phyloP scores from a whole-genome alignment of 2,329 filamentous ascomycete species.

The Fusarium tupiense region DNA sequence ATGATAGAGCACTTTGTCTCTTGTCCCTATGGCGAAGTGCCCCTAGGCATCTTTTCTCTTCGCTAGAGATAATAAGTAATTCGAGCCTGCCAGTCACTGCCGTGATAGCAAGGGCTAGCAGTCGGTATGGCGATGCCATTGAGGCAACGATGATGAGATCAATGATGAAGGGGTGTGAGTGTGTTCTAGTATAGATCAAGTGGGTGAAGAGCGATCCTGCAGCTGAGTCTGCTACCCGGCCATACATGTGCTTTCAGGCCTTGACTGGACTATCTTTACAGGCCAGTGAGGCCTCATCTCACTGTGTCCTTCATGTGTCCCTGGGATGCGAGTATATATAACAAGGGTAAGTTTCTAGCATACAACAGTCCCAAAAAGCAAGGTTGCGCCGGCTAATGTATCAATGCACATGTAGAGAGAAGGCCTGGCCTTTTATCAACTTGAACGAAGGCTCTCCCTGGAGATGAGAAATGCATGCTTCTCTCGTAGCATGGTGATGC shows the following conservation, averaged over 20 bases:
- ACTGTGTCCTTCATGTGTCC: neutral
- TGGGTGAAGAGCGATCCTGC: neutral
- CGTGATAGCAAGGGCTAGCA: neutral
- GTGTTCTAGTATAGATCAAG: neutral
- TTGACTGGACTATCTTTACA: neutral
- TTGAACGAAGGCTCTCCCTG: neutral
- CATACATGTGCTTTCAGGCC: neutral
- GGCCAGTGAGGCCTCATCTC: neutral
- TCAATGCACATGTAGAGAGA: neutral
- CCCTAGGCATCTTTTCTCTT: neutral
- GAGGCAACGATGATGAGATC: too few species aligned
- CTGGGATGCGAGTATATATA: neutral
- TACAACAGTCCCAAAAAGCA: neutral
- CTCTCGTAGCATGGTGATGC: neutral
- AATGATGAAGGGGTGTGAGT: neutral
- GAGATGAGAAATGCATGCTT: neutral
- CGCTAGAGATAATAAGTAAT: neutral
- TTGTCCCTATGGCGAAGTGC: neutral
- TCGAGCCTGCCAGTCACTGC: neutral
- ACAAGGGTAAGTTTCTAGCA: neutral
- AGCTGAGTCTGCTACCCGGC: neutral
- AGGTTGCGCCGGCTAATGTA: neutral
- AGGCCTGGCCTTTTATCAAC: neutral
- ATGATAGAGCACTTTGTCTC: neutral
- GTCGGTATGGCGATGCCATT: neutral